Conservation (phyloP, 2,329 filamentous ascomycete genomes). For the Acrodontium crateriforme region DNA sequence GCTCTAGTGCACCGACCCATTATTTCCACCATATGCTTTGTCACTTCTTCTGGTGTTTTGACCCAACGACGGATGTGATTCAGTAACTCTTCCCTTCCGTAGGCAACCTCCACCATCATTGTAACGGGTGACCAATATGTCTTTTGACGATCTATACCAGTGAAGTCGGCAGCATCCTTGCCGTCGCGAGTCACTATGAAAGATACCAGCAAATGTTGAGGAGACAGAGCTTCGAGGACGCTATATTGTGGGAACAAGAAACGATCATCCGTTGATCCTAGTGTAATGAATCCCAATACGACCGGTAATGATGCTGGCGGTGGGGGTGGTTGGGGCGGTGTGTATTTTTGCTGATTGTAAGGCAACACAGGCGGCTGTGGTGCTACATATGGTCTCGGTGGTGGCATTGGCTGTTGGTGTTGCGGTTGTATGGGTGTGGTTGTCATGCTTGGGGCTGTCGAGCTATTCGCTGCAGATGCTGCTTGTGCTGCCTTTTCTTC, state of each 20-base stretch:
- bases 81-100: conserved; percentile 37
- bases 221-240: conserved; percentile 52
- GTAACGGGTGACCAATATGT: conserved; percentile 70
- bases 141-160: conserved; percentile 29
- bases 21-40: conserved; percentile 41
- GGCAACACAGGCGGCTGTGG: conserved; percentile 10
- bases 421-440: conserved; percentile 3
- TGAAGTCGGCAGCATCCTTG: conserved; percentile 35
- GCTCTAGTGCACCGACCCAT: conserved; percentile 44
- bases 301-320: conserved; percentile 44
- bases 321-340: conserved; percentile 12
- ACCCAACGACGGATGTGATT: conserved; percentile 43
- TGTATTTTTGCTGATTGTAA: conserved; percentile 1
- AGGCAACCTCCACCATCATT: conserved; percentile 38
- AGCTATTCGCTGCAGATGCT: too few relatives aligned
- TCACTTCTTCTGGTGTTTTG: conserved; percentile 38
- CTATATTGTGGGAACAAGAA: conserved; percentile 69
- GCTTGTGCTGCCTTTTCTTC: conserved; percentile 5
- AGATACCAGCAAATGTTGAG: conserved; percentile 50
- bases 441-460: too few relatives aligned
- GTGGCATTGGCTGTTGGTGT: conserved; percentile 3
- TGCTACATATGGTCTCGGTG: conserved; percentile 4
- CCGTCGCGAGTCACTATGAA: conserved; percentile 66
- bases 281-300: conserved; percentile 50
- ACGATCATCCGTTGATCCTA: conserved; percentile 53